Evolutionary conservation across 352 stramenopile genomes (phyloP), one percentile per base, ranked within the genome.

Genomic region (Phytopythium vexans): DNA sequence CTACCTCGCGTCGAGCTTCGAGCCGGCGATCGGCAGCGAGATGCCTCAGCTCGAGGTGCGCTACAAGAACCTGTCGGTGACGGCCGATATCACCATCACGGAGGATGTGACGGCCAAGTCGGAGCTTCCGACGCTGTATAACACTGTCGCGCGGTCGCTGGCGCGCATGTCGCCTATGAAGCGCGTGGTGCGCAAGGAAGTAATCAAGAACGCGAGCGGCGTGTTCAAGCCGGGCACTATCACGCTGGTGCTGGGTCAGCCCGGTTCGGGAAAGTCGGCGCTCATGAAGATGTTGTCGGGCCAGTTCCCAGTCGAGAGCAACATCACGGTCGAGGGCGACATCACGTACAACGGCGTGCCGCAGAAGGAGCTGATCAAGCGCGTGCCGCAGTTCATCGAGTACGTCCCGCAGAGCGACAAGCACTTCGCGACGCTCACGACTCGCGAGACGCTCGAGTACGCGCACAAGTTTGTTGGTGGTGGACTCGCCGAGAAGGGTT

Each of bases 31-130:
- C 8, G 69, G 69, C 37, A 64, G 60, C 12, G 54, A 54, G 9
- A 70, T 83, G 57, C 70, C 72, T 10, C 67, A 80, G 56, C 48
- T 78, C 47, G 72, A 81, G 49, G 62, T 83, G 51, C 72, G 70
- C 45, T 77, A 77, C 50, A 55, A 74, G 16, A 54, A 83, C 51
- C 49, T 83, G 41, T 70, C 64, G n/a, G 44, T 78, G 45, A 59
- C 60, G 41, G 72, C 72, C 10, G 59, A 82, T 36, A 58, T 66
- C 38, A 60, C 52, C 9, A 34, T 62, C 34, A 50, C 71, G 6
- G 35, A 58, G 33, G 59, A 62, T 31, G 54, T 67, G 14, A 65
- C 48, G 3, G 33, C 50, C 38, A 52, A 53, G 31, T 53, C 43
- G 36, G 56, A 58, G 41, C 50, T 77, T 3, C 64, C 70, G 38